These are phyloP conservation scores for Coemansia sp. DNA, from an alignment of 192 early-diverging fungal genomes.

Conservation along the genomic window DNA sequence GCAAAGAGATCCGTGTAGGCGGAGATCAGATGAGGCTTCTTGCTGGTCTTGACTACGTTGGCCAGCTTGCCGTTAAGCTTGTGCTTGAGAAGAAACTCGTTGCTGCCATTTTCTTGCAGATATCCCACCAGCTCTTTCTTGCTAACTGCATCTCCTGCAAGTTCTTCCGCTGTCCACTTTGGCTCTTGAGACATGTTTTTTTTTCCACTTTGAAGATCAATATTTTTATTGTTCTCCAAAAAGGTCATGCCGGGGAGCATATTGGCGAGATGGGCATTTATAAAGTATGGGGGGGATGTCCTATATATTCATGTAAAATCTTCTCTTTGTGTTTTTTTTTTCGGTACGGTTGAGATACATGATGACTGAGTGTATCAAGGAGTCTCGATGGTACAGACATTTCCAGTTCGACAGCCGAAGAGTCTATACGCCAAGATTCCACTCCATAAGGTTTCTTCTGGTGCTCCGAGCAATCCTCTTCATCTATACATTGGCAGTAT, in stretches of 20 bases:
- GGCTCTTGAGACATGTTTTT: neutral
- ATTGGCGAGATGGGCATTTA: neutral
- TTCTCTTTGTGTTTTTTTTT: neutral
- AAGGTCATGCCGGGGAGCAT: neutral
- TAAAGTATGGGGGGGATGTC: neutral
- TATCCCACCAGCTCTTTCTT: constrained; percentile 70
- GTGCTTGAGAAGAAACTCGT: constrained; percentile 61
- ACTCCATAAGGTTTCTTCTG: constrained; percentile 3
- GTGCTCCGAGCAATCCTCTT: constrained; percentile 19
- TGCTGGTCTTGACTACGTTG: constrained; percentile 67
- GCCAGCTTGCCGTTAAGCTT: constrained; percentile 72
- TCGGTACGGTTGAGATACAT: too few relatives aligned
- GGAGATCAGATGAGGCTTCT: constrained; percentile 59
- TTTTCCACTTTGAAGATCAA: too few relatives aligned
- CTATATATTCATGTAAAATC: neutral
- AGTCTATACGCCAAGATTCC: too few relatives aligned
- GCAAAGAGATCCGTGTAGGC: constrained; percentile 65
- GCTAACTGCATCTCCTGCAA: constrained; percentile 62
- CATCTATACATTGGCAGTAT: constrained; percentile 30
- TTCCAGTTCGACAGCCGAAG: too few relatives aligned
- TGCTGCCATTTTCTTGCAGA: constrained; percentile 63
- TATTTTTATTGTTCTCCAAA: neutral
- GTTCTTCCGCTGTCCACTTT: constrained; percentile 64
- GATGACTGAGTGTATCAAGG: too few relatives aligned
- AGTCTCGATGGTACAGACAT: too few relatives aligned